Evolutionary conservation across 192 early-diverging fungal genomes (phyloP).

Genomic region (Dissophora ornata): DNA sequence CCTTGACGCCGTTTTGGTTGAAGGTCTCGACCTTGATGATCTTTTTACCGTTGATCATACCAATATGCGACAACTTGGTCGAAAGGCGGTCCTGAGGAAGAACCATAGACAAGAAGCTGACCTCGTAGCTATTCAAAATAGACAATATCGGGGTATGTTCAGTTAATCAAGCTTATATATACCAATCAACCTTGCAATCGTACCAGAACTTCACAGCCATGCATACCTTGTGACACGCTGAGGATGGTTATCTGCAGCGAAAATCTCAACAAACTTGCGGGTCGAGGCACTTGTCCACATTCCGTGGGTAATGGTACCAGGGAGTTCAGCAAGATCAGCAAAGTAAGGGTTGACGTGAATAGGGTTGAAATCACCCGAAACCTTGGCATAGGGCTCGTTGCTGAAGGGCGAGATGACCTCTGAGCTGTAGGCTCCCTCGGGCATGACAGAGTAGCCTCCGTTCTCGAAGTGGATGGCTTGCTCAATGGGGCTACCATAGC

Average conservation of each 20-base stretch:
- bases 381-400: slow-evolving; percentile 89
- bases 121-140: slow-evolving; percentile 72
- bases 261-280: slow-evolving; percentile 95
- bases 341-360: slow-evolving; percentile 98
- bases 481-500: slow-evolving; percentile 87
- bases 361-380: slow-evolving; percentile 93
- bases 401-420: slow-evolving; percentile 86
- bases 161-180: background rate
- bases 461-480: slow-evolving; percentile 90
- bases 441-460: slow-evolving; percentile 94
- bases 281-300: slow-evolving; percentile 98
- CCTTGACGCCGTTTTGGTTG: slow-evolving; percentile 84
- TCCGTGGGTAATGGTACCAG: slow-evolving; percentile 95
- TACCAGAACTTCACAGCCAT: no score
- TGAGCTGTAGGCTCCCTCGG: slow-evolving; percentile 86
- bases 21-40: slow-evolving; percentile 90
- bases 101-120: slow-evolving; percentile 94
- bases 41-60: slow-evolving; percentile 97
- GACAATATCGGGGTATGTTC: no score
- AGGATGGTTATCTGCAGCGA: slow-evolving; percentile 93
- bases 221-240: slow-evolving; percentile 78
- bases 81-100: slow-evolving; percentile 89
- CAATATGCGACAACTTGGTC: slow-evolving; percentile 91
- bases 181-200: no score
- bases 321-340: slow-evolving; percentile 88